phyloP scores from a whole-genome alignment of 192 early-diverging fungal genomes.

The Phlyctochytrium planicorne region DNA sequence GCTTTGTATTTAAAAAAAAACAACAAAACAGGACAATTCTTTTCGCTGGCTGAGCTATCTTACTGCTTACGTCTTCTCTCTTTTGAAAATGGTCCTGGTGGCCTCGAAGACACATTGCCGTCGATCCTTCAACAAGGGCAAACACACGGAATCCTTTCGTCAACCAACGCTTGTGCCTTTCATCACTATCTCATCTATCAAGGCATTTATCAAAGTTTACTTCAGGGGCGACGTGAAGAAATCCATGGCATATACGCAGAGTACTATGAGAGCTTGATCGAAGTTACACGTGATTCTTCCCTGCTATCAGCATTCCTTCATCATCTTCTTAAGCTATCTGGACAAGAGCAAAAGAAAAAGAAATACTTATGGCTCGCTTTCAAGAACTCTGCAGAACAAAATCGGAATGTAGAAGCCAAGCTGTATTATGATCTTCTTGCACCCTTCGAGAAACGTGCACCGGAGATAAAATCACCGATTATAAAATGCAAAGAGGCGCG shows the following conservation, averaged over 20 bases:
- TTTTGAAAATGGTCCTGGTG: no score
- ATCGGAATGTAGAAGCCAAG: not conserved
- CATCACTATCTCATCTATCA: constrained; percentile 26
- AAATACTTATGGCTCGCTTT: not conserved
- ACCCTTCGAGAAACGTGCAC: no score
- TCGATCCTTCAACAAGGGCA: no score
- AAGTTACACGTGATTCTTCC: not conserved
- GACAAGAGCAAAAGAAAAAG: not conserved
- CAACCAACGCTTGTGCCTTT: constrained; percentile 19
- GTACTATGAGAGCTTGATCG: constrained; percentile 14
- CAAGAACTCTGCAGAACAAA: not conserved
- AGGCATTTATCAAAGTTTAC: constrained; percentile 25
- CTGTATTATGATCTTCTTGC: not conserved
- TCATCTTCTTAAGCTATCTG: not conserved
- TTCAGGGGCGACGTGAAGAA: constrained; percentile 22
- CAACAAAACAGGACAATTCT: no score
- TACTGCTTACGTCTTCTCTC: no score
- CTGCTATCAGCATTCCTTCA: not conserved
- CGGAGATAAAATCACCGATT: no score
- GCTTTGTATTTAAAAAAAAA: no score
- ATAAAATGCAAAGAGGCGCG: no score
- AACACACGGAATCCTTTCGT: no score
- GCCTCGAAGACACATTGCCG: no score
- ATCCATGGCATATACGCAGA: constrained; percentile 25
- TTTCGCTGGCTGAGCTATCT: no score